phyloP scores from a whole-genome alignment of 305 asterid genomes.

The Rubia tinctorum region DNA sequence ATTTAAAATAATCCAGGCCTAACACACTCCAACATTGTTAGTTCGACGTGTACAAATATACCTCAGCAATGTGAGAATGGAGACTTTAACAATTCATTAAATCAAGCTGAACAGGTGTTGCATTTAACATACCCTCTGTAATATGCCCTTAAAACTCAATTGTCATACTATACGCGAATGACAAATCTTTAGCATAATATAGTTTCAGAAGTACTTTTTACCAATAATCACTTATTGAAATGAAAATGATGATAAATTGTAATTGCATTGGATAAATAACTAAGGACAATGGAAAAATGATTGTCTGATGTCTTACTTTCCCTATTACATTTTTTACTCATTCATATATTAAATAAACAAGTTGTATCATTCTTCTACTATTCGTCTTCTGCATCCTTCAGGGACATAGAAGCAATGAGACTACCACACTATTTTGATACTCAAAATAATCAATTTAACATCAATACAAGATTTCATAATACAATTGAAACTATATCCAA shows the following conservation, averaged over 20 bases:
- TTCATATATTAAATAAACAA: neutral
- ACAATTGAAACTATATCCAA: no score
- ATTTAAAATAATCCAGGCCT: neutral
- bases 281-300: neutral
- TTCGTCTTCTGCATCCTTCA: slow-evolving; percentile 95
- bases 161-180: neutral
- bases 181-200: neutral
- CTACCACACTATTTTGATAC: slow-evolving; percentile 51
- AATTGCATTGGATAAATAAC: neutral
- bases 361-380: neutral
- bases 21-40: neutral
- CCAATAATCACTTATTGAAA: no score
- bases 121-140: slow-evolving; percentile 65
- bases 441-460: slow-evolving; percentile 40
- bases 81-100: slow-evolving; percentile 52
- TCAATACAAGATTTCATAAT: slow-evolving; percentile 39
- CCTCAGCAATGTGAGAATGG: slow-evolving; percentile 52
- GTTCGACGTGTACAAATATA: slow-evolving; percentile 19
- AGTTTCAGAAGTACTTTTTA: no score
- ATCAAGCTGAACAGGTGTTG: slow-evolving; percentile 84
- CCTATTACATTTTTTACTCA: neutral
- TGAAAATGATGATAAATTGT: no score
- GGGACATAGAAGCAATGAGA: slow-evolving; percentile 83
- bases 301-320: neutral
- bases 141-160: slow-evolving; percentile 40